Evolutionary conservation across 257 asterid genomes (phyloP).

Genomic region (Voacanga thouarsii): DNA sequence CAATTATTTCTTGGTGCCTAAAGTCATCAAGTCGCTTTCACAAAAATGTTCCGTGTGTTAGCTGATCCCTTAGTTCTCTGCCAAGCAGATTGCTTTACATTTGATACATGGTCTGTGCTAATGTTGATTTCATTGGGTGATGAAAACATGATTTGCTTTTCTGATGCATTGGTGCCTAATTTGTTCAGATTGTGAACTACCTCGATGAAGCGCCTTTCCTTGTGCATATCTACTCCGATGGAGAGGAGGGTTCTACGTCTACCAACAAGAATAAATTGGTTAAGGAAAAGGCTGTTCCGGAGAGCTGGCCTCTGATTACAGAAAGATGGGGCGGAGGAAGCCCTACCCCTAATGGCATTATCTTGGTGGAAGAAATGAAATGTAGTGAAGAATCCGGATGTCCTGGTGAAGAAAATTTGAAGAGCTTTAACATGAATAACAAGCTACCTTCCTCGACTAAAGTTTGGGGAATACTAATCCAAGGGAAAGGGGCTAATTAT

Average conservation of each 20-base stretch:
- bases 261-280: conserved; percentile 17
- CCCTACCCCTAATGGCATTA: conserved; percentile 24
- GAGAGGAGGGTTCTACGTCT: conserved; percentile 11
- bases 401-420: not conserved
- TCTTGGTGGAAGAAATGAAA: conserved; percentile 31
- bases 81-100: too few relatives aligned
- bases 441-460: conserved; percentile 9
- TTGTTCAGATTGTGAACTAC: conserved; percentile 30
- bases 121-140: not conserved
- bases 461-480: conserved; percentile 35
- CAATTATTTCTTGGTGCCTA: too few relatives aligned
- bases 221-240: conserved; percentile 27
- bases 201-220: conserved; percentile 40
- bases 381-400: not conserved
- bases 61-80: too few relatives aligned
- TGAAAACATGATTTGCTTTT: not conserved
- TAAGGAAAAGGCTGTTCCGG: conserved; percentile 25
- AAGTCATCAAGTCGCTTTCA: too few relatives aligned
- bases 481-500: conserved; percentile 31
- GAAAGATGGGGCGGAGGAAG: conserved; percentile 25
- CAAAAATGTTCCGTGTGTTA: too few relatives aligned
- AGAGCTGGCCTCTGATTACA: conserved; percentile 27
- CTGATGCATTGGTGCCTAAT: not conserved
- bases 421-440: not conserved
- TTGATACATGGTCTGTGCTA: too few relatives aligned